Evolutionary conservation across 768 basidiomycete genomes (phyloP), one percentile per base, ranked within the genome.

Genomic region (Termitomyces sp.): DNA sequence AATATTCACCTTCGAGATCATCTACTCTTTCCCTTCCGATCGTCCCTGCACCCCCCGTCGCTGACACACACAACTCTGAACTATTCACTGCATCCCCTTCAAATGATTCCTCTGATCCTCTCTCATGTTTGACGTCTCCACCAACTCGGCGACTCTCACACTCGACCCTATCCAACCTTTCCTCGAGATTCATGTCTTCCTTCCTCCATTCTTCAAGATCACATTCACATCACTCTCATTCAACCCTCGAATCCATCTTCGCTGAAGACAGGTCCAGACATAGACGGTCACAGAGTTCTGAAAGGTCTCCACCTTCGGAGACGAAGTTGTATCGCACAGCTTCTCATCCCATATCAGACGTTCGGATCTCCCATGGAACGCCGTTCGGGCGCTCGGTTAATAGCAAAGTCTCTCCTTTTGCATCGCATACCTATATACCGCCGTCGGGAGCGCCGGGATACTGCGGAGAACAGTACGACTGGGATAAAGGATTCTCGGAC

Each of bases 371-470:
- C 3, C 78, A 82, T 50, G 74, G 76, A 0, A 77, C 81, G 4
- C 83, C 85, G 0, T 85, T 85, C 54, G 72, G 71, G 0, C 62
- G 74, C 10, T 65, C 73, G 1, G 17, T 57, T n/a, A 52, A 37
- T 6, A n/a, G 5, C 22, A 54, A 59, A 26, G 17, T 53, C 26
- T 67, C 77, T 10, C 77, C 78, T 0, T 82, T 65, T 41, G 77
- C 85, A 0, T 71, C 74, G 32, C 66, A 68, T 44, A 37, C 56
- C 22, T 72, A 74, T 44, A 66, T 70, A 0, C 72, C 79, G 2
- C 75, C 77, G 1, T 71, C 64, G 50, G 84, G 91, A n/a, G 92
- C 91, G 0, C 91, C 91, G 0, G 92, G 89, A 5, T 91, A 86
- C 60, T 74, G 69, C 14, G 87, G 87, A 0, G 87, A 88, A 45